phyloP scores from a whole-genome alignment of 805 yeast species.

The Ogataea naganishii region DNA sequence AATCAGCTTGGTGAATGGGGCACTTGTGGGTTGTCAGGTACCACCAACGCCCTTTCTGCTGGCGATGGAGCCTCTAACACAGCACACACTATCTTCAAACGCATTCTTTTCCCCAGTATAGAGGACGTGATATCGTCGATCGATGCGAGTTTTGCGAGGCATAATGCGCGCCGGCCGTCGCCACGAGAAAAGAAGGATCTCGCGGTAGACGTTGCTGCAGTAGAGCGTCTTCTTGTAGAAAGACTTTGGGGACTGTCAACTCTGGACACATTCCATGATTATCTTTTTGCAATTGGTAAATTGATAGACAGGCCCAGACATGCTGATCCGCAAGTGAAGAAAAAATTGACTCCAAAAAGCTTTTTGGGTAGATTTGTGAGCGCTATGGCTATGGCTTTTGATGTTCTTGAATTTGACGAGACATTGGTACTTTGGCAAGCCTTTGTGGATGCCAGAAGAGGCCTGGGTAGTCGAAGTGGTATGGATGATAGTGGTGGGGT shows the following conservation, averaged over 20 bases:
- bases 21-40: conserved; percentile 14
- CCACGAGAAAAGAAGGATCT: conserved; percentile 20
- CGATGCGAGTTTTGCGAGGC: too few relatives aligned
- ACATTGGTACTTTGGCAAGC: conserved; percentile 32
- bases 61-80: conserved; percentile 10
- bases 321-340: conserved; percentile 8
- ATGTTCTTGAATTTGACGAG: conserved; percentile 39
- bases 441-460: conserved; percentile 29
- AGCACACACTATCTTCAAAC: conserved; percentile 17
- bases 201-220: conserved; percentile 13
- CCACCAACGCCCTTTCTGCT: too few relatives aligned
- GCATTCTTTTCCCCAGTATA: conserved; percentile 1
- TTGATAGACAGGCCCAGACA: conserved; percentile 26
- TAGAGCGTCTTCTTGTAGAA: conserved; percentile 22
- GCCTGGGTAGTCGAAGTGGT: too few relatives aligned
- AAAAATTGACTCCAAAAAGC: conserved; percentile 26
- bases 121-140: too few relatives aligned
- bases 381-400: conserved; percentile 29
- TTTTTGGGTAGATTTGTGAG: conserved; percentile 39
- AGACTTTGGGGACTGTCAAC: conserved; percentile 39
- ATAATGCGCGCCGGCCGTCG: too few relatives aligned
- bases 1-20: too few relatives aligned
- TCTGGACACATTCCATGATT: conserved; percentile 38
- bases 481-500: too few relatives aligned
- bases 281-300: conserved; percentile 21